phyloP scores from a whole-genome alignment of 148 eudicot species.

The Spergularia marina region DNA sequence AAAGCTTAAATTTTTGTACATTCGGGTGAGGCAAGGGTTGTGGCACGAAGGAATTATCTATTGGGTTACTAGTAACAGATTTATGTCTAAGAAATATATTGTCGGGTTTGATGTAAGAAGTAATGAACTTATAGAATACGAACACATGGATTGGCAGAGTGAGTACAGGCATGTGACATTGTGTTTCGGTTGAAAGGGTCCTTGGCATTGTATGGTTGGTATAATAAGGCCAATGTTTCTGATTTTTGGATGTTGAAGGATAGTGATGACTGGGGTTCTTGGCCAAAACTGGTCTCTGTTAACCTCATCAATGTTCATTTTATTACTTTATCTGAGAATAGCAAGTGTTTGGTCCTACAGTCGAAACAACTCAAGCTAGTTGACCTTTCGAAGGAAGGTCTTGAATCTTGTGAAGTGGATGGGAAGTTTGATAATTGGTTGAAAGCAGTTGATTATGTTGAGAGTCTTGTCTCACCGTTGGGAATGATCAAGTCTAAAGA shows the following conservation, averaged over 20 bases:
- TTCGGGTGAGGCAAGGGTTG: neutral
- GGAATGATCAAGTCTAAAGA: neutral
- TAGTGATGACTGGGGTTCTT: neutral
- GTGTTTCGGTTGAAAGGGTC: neutral
- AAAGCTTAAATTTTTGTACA: neutral
- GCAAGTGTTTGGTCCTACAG: neutral
- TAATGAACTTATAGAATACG: neutral
- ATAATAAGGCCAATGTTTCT: neutral
- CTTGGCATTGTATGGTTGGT: neutral
- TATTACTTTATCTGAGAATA: neutral
- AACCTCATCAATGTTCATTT: neutral
- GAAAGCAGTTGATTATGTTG: neutral
- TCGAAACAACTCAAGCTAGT: neutral
- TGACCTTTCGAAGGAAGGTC: neutral
- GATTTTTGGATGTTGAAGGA: constrained; percentile 2
- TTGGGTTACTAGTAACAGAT: neutral
- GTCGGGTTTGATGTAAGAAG: neutral
- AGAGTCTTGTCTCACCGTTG: neutral
- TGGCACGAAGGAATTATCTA: neutral
- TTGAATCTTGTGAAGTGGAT: neutral
- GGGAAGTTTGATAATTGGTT: neutral
- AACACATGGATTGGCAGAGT: neutral
- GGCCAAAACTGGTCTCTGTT: neutral
- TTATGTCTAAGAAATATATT: neutral
- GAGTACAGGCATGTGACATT: neutral